A percentile compares a stretch with the other conserved stretches of the same genome.
Conservation (phyloP, 164 flowering plant species). For the Berberis vulgaris region DNA sequence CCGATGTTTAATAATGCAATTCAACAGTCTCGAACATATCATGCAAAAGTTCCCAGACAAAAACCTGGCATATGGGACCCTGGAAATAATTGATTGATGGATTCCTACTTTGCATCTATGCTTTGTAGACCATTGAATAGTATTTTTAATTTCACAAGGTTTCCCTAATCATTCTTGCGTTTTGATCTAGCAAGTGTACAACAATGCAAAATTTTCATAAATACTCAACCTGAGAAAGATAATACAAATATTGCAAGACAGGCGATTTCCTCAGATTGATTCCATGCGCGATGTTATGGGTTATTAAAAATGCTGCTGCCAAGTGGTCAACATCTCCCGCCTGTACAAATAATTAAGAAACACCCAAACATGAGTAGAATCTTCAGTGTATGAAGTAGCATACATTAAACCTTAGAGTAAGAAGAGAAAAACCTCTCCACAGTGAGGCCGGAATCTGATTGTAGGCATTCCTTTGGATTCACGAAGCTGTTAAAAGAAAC, state of each 20-base stretch:
- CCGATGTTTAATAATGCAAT: too few relatives aligned
- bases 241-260: slow-evolving; percentile 63
- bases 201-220: not conserved
- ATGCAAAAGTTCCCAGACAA: too few relatives aligned
- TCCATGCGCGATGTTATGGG: slow-evolving; percentile 65
- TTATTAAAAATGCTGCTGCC: slow-evolving; percentile 56
- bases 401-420: not conserved
- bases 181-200: slow-evolving; percentile 3
- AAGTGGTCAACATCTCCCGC: slow-evolving; percentile 78
- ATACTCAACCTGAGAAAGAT: slow-evolving; percentile 56
- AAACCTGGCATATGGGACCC: too few relatives aligned
- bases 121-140: too few relatives aligned
- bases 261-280: slow-evolving; percentile 58
- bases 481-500: slow-evolving; percentile 36
- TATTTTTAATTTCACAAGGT: not conserved
- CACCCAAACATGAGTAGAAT: not conserved
- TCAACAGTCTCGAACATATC: too few relatives aligned
- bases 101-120: too few relatives aligned
- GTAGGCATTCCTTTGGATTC: slow-evolving; percentile 58
- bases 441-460: slow-evolving; percentile 57
- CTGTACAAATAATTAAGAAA: slow-evolving; percentile 21
- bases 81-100: too few relatives aligned
- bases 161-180: not conserved
- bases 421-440: slow-evolving; percentile 44
- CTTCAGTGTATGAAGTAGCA: not conserved